Conservation (phyloP, 2,329 filamentous ascomycete species). For the Ceratocystis destructans region DNA sequence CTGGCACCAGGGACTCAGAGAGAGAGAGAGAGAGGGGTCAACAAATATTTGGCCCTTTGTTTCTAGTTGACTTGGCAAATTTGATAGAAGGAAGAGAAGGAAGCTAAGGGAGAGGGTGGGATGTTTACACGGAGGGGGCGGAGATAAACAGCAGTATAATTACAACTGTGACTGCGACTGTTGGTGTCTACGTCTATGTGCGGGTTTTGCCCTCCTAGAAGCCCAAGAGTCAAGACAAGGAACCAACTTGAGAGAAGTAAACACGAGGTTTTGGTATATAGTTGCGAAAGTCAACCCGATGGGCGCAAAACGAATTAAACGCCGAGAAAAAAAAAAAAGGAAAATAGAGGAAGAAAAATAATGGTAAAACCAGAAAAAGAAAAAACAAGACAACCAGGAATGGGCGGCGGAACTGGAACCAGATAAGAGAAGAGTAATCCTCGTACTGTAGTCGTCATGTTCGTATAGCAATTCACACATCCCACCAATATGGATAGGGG, state of each 20-base stretch:
- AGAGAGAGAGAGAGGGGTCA: no score
- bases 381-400: not conserved
- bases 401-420: not conserved
- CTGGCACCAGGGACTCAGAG: no score
- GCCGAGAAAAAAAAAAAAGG: not conserved
- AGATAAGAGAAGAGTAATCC: not conserved
- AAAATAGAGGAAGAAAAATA: not conserved
- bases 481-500: not conserved
- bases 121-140: no score
- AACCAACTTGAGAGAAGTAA: not conserved
- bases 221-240: not conserved
- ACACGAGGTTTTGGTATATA: not conserved
- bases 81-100: no score
- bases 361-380: not conserved
- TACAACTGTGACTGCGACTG: no score
- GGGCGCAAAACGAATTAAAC: not conserved
- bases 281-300: not conserved
- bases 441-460: not conserved
- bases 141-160: no score
- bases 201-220: no score
- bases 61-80: no score
- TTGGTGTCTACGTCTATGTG: no score
- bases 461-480: not conserved
- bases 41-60: no score
- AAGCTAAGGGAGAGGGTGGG: no score